Conservation (phyloP, 768 basidiomycete species). For the Coprinopsis marcescibilis region DNA sequence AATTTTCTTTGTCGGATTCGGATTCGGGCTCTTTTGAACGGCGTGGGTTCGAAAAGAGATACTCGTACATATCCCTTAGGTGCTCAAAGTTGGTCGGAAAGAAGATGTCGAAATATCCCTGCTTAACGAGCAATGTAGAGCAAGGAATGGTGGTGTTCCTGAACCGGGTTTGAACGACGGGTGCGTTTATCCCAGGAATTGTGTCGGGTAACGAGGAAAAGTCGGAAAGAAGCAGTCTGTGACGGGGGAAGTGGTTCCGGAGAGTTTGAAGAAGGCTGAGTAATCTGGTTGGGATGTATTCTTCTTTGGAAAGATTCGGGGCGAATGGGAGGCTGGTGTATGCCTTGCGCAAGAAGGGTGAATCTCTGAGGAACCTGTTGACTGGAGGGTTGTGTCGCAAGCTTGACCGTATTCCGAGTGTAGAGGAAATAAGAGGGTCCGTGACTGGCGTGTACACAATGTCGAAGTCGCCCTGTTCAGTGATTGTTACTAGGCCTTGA, state of each 20-base stretch:
- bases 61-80: conserved; percentile 87
- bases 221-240: conserved; percentile 92
- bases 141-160: conserved; percentile 83
- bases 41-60: conserved; percentile 59
- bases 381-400: conserved; percentile 56
- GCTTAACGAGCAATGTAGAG: conserved; percentile 84
- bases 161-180: conserved; percentile 94
- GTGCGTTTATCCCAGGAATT: conserved; percentile 70
- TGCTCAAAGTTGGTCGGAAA: conserved; percentile 90
- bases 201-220: conserved; percentile 86
- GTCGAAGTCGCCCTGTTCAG: conserved; percentile 75
- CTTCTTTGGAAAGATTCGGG: conserved; percentile 80
- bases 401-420: conserved; percentile 61
- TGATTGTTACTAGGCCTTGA: conserved; percentile 78
- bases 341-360: conserved; percentile 53
- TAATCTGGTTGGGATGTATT: conserved; percentile 91
- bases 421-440: conserved; percentile 79
- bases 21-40: conserved; percentile 14
- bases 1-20: conserved; percentile 21
- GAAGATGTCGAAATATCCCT: conserved; percentile 97
- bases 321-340: conserved; percentile 78
- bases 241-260: conserved; percentile 79
- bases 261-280: conserved; percentile 80
- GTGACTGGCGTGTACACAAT: conserved; percentile 77
- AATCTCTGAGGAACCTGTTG: conserved; percentile 47